phyloP scores from a whole-genome alignment of 768 basidiomycete species.

The Suillus fuscotomentosus region DNA sequence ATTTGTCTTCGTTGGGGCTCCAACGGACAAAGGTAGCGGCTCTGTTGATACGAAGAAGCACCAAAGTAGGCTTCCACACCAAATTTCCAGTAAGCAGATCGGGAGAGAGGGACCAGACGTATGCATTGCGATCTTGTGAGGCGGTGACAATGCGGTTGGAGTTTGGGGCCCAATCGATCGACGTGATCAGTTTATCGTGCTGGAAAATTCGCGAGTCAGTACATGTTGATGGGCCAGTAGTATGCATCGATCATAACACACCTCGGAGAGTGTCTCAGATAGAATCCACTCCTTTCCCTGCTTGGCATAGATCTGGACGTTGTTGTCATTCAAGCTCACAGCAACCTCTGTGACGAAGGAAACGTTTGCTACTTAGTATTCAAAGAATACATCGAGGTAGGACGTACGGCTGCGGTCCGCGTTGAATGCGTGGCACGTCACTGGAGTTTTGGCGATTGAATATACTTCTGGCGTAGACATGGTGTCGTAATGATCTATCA shows the following conservation, averaged over 20 bases:
- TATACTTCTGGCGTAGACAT: conserved; percentile 79
- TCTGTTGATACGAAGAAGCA: conserved; percentile 90
- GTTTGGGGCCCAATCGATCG: conserved; percentile 97
- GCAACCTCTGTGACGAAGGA: conserved; percentile 68
- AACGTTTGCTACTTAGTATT: background rate
- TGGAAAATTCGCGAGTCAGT: conserved; percentile 30
- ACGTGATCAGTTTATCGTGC: conserved; percentile 98
- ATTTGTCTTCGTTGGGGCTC: conserved; percentile 98
- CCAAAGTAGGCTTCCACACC: conserved; percentile 96
- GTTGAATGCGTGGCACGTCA: conserved; percentile 91
- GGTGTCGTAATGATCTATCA: conserved; percentile 1
- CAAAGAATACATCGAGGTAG: conserved; percentile 1
- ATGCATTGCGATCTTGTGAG: conserved; percentile 98
- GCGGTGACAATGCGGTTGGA: conserved; percentile 98
- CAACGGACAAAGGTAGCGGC: conserved; percentile 94
- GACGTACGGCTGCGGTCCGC: conserved; percentile 81
- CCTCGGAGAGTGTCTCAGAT: conserved; percentile 84
- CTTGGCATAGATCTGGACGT: conserved; percentile 76
- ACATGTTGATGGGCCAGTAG: background rate
- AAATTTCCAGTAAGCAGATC: conserved; percentile 70
- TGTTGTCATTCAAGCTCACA: conserved; percentile 87
- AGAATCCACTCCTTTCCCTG: conserved; percentile 67
- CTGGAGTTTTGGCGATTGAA: conserved; percentile 75
- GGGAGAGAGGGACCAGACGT: conserved; percentile 89
- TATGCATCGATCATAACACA: conserved; percentile 29